These are phyloP conservation scores for Stemphylium beticola DNA, from an alignment of 2,329 filamentous ascomycete species.

Conservation along the genomic window DNA sequence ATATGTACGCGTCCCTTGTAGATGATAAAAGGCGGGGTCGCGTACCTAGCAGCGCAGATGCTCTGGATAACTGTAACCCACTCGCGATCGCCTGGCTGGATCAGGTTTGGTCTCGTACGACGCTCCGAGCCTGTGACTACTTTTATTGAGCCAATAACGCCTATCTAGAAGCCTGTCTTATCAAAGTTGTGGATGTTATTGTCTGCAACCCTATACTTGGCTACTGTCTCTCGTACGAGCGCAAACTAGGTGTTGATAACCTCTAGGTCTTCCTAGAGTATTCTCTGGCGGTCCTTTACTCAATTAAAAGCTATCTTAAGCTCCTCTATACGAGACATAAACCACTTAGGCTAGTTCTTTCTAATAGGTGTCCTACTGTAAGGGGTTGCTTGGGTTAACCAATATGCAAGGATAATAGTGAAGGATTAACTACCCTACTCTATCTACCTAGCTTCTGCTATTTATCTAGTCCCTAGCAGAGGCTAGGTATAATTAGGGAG, in stretches of 20 bases:
- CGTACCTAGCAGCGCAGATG: background rate
- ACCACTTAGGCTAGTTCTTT: slow-evolving; percentile 17
- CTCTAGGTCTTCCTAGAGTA: slow-evolving; percentile 12
- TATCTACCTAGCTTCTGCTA: too few species aligned
- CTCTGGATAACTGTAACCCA: slow-evolving; percentile 20
- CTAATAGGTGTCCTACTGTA: slow-evolving; percentile 13
- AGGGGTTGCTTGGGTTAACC: too few species aligned
- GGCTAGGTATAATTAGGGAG: too few species aligned
- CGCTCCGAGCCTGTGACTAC: slow-evolving; percentile 14
- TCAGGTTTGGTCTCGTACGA: background rate
- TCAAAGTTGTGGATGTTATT: slow-evolving; percentile 15
- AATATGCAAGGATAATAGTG: too few species aligned
- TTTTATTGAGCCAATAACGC: slow-evolving; percentile 22
- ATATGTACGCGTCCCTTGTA: background rate
- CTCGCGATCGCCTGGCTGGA: slow-evolving; percentile 17
- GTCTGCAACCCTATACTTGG: slow-evolving; percentile 11
- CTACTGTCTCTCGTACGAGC: slow-evolving; percentile 13
- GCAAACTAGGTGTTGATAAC: slow-evolving; percentile 17
- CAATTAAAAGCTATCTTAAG: slow-evolving; percentile 22
- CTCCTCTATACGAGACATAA: slow-evolving; percentile 16
- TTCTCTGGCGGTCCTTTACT: slow-evolving; percentile 12
- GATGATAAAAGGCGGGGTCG: background rate
- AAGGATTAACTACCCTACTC: too few species aligned
- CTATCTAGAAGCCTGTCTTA: slow-evolving; percentile 31
- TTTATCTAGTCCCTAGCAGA: too few species aligned